Evolutionary conservation across 805 yeast species (phyloP), one percentile per base, ranked within the genome.

Genomic region (Zygotorulaspora sp.): DNA sequence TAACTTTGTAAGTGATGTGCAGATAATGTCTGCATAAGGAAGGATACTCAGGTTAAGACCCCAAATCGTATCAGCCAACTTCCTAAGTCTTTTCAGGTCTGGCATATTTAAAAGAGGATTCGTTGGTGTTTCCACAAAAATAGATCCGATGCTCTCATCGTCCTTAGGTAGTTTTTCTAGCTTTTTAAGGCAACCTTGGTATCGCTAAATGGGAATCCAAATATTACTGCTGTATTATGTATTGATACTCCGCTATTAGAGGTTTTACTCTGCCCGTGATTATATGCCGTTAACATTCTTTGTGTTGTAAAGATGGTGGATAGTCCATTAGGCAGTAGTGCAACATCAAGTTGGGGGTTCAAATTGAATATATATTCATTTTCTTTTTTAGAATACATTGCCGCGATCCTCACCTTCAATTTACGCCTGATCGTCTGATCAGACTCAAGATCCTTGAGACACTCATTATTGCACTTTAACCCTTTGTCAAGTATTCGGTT

Each of bases 161-260:
- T 33, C 67, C 70, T 41, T 88, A 70, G 36, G n/a, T n/a, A 68
- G 58, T 6, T 48, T 44, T 54, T 84, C 89, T 22, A 88, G 61
- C 34, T 87, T 55, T 74, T 74, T 54, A 88, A 70, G 37, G 88
- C 78, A 49, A 84, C 87, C 40, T 85, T 70, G 0, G 96, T 87
- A 60, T 88, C 96, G 29, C 85, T 90, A 61, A 89, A 88, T 5
- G 96, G 95, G 63, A 89, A 88, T 2, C 97, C 97, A 62, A 83
- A 89, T 55, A 95, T 84, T 2, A 84, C 89, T 3, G 88, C 42
- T 1, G 49, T 47, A 12, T 38, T 20, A 21, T 41, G 38, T 20
- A 27, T 21, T 12, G 14, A 17, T 9, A 12, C 1, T 6, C 27
- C 30, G 18, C 21, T 27, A 11, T 12, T 11, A n/a, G 17, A 27